Base-by-base conservation (phyloP, 2,329 filamentous ascomycete species). In the Leptodontidium sp. region DNA sequence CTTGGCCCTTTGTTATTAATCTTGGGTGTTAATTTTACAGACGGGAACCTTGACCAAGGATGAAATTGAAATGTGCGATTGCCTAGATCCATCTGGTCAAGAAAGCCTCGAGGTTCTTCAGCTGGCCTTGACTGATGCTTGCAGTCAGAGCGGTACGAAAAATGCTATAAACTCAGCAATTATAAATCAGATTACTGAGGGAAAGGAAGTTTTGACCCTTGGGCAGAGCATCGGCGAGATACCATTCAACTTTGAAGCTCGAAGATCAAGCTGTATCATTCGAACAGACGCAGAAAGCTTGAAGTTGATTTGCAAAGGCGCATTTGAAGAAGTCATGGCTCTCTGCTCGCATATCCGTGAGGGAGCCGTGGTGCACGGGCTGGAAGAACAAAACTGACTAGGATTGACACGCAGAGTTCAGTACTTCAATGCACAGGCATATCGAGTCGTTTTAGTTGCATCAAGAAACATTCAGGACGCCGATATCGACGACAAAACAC, bases 11-110 rank as follows among this genome's bases (percentile, higher is more conserved):
- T 62, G 14, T 15, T n/a, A 26, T 4, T 9, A 12, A 32, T 17
- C 21, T 11, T 62, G 43, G 14, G 3, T 47, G 43, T n/a, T 32
- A 40, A 59, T 24, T 11, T 11, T 7, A 9, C 29, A 49, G 68
- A 68, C 62, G 5, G 61, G 61, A 24, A 68, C 66, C 15, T 66
- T 69, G 49, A 69, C 67, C 35, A 69, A 69, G n/a, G 67, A 69
- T 40, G 64, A 69, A 35, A 40, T 69, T 38, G 61, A 38, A 40
- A 8, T 66, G n/a, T 61, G 32, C 32, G 52, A 66, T 40, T 63
- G 38, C 29, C 6, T 63, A 15, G 57, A 69, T 26, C 17, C 52
- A 14, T 32, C 11, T 4, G 67, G 67, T 29, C 11, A 38, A 11
- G 32, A 55, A 26, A 63, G 26, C 29, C 35, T n/a, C 2, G 38